phyloP scores from a whole-genome alignment of 176 grass and related monocot species.

The Avena insularis region DNA sequence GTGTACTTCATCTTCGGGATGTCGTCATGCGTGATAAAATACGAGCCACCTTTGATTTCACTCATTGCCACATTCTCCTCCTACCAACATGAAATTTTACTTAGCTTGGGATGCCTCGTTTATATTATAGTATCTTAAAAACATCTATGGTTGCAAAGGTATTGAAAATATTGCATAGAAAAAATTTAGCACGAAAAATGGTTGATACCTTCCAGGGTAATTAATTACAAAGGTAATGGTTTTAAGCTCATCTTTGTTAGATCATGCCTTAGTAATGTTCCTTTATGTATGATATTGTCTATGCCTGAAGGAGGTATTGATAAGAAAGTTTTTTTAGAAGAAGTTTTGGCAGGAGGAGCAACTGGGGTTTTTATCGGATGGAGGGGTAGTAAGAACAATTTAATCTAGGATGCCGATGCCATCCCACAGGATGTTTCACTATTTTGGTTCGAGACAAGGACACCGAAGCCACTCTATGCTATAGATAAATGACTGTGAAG shows the following conservation, averaged over 20 bases:
- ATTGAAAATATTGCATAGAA: too few species aligned
- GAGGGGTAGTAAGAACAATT: too few species aligned
- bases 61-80: not conserved
- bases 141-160: not conserved
- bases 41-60: not conserved
- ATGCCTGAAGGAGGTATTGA: too few species aligned
- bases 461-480: too few species aligned
- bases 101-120: not conserved
- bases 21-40: not conserved
- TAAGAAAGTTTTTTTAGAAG: too few species aligned
- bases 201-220: not conserved
- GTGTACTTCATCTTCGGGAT: constrained; percentile 4
- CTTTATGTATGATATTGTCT: too few species aligned
- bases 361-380: too few species aligned
- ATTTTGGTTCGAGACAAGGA: too few species aligned
- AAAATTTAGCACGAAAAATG: not conserved
- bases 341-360: too few species aligned
- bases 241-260: not conserved
- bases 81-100: not conserved
- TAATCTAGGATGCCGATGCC: too few species aligned
- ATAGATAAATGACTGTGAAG: too few species aligned
- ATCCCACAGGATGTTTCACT: too few species aligned
- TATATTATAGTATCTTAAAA: not conserved
- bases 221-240: not conserved
- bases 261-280: not conserved